A percentile compares a stretch with the other conserved stretches of the same genome.
Conservation (phyloP, 768 basidiomycete species). For the Mycena sanguinolenta region DNA sequence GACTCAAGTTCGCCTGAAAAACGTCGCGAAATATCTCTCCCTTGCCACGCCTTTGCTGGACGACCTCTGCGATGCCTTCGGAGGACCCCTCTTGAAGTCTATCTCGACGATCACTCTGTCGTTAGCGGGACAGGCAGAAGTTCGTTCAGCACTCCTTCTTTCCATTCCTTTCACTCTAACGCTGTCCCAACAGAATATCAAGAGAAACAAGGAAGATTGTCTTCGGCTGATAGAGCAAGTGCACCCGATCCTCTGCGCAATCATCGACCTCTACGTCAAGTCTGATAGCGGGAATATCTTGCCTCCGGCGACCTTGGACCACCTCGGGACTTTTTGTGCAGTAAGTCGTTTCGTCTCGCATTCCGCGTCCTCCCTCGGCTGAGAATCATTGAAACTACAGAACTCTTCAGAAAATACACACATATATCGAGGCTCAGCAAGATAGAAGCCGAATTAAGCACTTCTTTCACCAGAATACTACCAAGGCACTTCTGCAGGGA, state of each 20-base stretch:
- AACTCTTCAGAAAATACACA: slow-evolving; percentile 1
- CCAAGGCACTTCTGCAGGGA: neutral
- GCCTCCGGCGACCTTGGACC: neutral
- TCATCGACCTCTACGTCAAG: neutral
- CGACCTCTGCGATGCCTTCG: neutral
- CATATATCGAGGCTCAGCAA: neutral
- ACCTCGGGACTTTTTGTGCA: neutral
- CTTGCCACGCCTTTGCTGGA: neutral
- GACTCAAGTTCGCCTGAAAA: neutral
- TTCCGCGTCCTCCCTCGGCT: neutral
- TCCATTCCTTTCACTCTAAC: neutral
- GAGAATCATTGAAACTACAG: neutral
- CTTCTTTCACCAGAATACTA: neutral
- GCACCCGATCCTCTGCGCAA: neutral
- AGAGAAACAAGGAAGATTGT: neutral
- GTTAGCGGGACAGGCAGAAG: neutral
- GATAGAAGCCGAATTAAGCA: neutral
- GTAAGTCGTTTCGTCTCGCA: neutral
- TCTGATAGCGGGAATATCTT: neutral
- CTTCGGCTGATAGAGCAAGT: neutral
- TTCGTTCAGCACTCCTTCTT: neutral
- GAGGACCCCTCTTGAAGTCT: neutral
- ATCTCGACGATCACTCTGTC: slow-evolving; percentile 1
- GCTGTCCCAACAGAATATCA: neutral
- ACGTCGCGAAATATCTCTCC: neutral